These are phyloP conservation scores for Cytospora piceae DNA, from an alignment of 2,329 filamentous ascomycete species.

Conservation along the genomic window DNA sequence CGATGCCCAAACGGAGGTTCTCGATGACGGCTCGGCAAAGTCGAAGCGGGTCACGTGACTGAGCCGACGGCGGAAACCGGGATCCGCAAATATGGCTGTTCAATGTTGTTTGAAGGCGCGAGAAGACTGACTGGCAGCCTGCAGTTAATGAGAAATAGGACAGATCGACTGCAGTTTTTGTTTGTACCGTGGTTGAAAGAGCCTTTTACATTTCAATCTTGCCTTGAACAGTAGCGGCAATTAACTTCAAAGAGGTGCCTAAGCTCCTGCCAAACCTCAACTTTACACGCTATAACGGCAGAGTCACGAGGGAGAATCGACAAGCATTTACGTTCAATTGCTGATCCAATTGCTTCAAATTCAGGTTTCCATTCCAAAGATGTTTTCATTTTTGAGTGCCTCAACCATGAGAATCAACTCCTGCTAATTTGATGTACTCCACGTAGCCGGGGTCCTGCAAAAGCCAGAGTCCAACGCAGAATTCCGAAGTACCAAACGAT, in stretches of 20 bases:
- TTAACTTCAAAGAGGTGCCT: not conserved
- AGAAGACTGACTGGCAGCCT: not conserved
- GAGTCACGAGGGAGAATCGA: not conserved
- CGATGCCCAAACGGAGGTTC: slow-evolving; percentile 22
- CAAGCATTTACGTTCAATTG: not conserved
- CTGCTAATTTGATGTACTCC: slow-evolving; percentile 23
- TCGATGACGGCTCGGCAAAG: slow-evolving; percentile 24
- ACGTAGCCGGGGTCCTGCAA: slow-evolving; percentile 10
- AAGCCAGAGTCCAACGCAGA: slow-evolving; percentile 21
- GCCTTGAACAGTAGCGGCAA: not conserved
- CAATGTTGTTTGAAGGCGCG: not conserved
- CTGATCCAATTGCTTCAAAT: too few relatives aligned
- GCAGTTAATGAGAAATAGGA: not conserved
- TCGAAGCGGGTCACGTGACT: slow-evolving; percentile 37
- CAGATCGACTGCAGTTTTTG: not conserved
- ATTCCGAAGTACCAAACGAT: slow-evolving; percentile 22
- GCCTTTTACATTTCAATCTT: not conserved
- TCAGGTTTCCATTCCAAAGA: slow-evolving; percentile 2
- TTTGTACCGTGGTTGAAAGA: not conserved
- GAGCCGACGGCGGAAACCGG: slow-evolving; percentile 44
- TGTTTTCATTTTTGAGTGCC: slow-evolving; percentile 27
- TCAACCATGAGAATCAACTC: slow-evolving; percentile 17
- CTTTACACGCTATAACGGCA: not conserved
- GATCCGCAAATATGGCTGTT: not conserved
- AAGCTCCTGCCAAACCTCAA: not conserved